Conservation (phyloP, 1,139 yeast genomes). For the Pneumocystis sp. region DNA sequence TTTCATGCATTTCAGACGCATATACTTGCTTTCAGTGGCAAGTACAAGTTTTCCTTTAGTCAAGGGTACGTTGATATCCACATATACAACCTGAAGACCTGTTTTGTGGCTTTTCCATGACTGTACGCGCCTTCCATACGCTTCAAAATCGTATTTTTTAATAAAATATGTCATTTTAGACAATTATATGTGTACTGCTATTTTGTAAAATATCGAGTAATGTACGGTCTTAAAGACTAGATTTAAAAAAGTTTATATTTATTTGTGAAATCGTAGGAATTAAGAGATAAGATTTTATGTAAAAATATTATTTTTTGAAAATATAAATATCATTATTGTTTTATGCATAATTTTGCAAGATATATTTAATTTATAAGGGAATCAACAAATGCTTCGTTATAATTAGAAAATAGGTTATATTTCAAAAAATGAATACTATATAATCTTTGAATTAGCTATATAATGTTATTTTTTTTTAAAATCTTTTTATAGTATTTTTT, state of each 20-base stretch:
- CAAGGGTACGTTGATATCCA: constrained; percentile 72
- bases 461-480: no score
- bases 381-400: no score
- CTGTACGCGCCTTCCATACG: constrained; percentile 25
- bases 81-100: constrained; percentile 64
- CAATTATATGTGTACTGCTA: background rate
- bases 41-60: constrained; percentile 91
- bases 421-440: no score
- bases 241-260: no score
- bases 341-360: no score
- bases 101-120: constrained; percentile 66
- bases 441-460: no score
- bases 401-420: no score
- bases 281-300: no score
- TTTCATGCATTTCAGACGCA: background rate
- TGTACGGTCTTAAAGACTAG: background rate
- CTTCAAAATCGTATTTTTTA: background rate
- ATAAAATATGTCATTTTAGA: background rate
- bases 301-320: background rate
- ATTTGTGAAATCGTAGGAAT: no score
- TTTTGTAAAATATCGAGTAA: background rate
- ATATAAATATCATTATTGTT: no score
- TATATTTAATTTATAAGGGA: no score
- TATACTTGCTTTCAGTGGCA: constrained; percentile 52
- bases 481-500: no score